Conservation (phyloP, 2,329 filamentous ascomycete genomes). For the Penicillium sp. region DNA sequence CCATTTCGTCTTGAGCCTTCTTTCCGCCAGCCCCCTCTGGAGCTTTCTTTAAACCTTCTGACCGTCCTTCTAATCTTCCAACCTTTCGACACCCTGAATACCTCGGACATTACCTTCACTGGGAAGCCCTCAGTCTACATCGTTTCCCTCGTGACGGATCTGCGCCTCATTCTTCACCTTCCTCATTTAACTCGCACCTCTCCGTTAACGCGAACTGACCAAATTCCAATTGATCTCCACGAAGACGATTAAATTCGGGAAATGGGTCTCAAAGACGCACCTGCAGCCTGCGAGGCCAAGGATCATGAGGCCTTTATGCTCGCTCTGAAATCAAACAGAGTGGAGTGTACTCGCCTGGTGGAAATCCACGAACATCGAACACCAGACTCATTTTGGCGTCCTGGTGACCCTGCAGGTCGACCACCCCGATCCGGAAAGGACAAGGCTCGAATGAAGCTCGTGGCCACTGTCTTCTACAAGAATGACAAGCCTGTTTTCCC, state of each 20-base stretch:
- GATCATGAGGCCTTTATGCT: background rate
- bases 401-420: background rate
- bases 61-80: background rate
- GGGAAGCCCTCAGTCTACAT: background rate
- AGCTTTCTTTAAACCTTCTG: too few species aligned
- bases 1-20: background rate
- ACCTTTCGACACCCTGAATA: background rate
- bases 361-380: background rate
- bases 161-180: background rate
- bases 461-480: background rate
- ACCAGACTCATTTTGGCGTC: conserved; percentile 1
- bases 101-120: background rate
- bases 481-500: conserved; percentile 7
- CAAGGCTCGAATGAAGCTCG: conserved; percentile 7
- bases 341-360: background rate
- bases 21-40: background rate
- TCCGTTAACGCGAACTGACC: background rate
- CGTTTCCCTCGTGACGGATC: background rate
- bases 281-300: conserved; percentile 2
- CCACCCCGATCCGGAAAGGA: background rate
- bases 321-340: background rate
- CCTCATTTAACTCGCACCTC: background rate
- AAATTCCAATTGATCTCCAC: background rate
- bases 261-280: conserved; percentile 1
- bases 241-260: background rate